Conservation (phyloP, 768 basidiomycete species). For the Xerocomellus amylosporus region DNA sequence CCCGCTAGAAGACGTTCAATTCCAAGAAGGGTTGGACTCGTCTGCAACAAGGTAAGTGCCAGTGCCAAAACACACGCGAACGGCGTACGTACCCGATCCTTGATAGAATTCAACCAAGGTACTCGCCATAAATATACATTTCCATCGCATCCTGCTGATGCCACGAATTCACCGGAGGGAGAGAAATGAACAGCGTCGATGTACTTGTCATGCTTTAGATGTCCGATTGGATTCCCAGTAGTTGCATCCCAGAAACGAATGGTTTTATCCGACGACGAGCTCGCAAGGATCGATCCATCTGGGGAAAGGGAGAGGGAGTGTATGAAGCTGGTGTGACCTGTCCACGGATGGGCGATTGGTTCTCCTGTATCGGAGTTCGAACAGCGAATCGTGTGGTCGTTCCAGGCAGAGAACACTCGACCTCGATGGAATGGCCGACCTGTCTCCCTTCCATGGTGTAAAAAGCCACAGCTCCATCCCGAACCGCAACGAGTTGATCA, state of each 20-base stretch:
- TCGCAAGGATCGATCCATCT: constrained; percentile 7
- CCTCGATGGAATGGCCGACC: too few relatives aligned
- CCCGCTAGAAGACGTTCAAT: too few relatives aligned
- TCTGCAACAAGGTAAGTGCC: too few relatives aligned
- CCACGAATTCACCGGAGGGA: constrained; percentile 1
- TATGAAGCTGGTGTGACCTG: background rate
- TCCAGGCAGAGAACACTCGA: too few relatives aligned
- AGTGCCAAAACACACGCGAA: background rate
- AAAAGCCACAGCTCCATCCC: too few relatives aligned
- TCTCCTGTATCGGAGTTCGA: constrained; percentile 3
- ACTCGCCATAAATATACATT: background rate
- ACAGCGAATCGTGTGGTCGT: constrained; percentile 1
- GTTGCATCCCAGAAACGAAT: constrained; percentile 10
- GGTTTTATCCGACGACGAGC: background rate
- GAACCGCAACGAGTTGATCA: too few relatives aligned
- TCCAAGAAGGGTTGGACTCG: too few relatives aligned
- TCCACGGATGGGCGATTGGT: background rate
- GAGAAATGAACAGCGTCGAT: background rate
- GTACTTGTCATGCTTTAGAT: background rate
- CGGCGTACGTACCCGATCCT: too few relatives aligned
- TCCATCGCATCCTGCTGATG: background rate
- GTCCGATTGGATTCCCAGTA: background rate
- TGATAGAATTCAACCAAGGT: background rate
- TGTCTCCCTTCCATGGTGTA: too few relatives aligned
- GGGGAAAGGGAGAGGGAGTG: background rate